Percentiles rank a stretch among this genome's conserved stretches.
phyloP scores from a whole-genome alignment of 73 alveolate species.

The Paramecium octaurelia region DNA sequence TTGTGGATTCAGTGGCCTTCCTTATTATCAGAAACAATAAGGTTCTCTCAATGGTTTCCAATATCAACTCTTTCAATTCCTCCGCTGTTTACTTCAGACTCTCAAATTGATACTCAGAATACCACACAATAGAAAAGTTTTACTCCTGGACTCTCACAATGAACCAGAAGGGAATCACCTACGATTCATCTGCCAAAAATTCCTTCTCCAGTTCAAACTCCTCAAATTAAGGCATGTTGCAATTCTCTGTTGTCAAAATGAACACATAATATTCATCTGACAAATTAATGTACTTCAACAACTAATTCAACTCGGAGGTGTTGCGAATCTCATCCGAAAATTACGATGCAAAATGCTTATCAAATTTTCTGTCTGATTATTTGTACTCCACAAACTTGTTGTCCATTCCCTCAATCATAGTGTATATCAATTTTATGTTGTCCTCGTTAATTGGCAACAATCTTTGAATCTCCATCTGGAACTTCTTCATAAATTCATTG shows the following conservation, averaged over 20 bases:
- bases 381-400: background rate
- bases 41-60: background rate
- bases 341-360: background rate
- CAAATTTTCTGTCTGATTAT: background rate
- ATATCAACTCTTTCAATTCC: background rate
- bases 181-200: background rate
- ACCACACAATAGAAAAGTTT: background rate
- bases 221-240: background rate
- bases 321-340: background rate
- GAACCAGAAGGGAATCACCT: background rate
- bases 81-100: background rate
- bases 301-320: background rate
- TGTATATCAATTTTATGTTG: background rate
- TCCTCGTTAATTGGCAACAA: background rate
- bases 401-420: background rate
- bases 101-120: background rate
- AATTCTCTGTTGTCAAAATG: background rate
- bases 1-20: background rate
- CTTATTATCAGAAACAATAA: background rate
- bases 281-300: background rate
- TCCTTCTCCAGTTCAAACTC: background rate
- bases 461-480: background rate
- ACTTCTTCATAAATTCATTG: background rate
- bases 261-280: background rate
- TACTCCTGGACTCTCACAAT: background rate